Evolutionary conservation across 116 monocot genomes (phyloP).

Genomic region (Dioscorea cayenensis): DNA sequence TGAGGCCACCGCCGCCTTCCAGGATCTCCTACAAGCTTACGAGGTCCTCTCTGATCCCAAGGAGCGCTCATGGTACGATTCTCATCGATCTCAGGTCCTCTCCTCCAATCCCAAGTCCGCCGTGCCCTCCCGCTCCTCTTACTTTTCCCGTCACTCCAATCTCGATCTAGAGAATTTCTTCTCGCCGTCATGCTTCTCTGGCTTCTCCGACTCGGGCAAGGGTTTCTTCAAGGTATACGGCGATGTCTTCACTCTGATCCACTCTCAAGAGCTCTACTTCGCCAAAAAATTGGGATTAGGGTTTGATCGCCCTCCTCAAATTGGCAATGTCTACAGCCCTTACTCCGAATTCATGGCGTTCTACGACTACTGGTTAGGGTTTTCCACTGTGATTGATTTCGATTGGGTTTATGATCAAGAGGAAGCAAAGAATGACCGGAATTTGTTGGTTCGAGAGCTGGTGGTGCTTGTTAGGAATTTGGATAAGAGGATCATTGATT

Average conservation of each 20-base stretch:
- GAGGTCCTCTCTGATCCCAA: slow-evolving; percentile 84
- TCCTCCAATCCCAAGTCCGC: slow-evolving; percentile 43
- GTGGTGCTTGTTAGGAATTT: slow-evolving; percentile 83
- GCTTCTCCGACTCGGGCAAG: slow-evolving; percentile 61
- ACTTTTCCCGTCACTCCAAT: slow-evolving; percentile 27
- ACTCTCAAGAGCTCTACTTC: slow-evolving; percentile 61
- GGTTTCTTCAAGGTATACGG: slow-evolving; percentile 95
- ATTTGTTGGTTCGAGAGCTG: slow-evolving; percentile 63
- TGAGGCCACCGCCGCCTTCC: slow-evolving; percentile 79
- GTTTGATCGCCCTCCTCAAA: slow-evolving; percentile 39
- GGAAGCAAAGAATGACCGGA: slow-evolving; percentile 78
- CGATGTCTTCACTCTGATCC: slow-evolving; percentile 63
- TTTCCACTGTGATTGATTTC: slow-evolving; percentile 69
- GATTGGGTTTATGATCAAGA: slow-evolving; percentile 78
- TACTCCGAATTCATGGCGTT: slow-evolving; percentile 70
- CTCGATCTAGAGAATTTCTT: slow-evolving; percentile 70
- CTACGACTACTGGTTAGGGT: slow-evolving; percentile 75
- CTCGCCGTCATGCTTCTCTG: slow-evolving; percentile 61
- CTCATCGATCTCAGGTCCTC: slow-evolving; percentile 95
- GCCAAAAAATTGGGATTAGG: slow-evolving; percentile 33
- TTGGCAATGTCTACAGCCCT: slow-evolving; percentile 75
- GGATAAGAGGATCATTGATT: slow-evolving; percentile 80
- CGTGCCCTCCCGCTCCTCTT: slow-evolving; percentile 1
- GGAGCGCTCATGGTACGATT: slow-evolving; percentile 85
- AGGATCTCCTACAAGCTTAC: slow-evolving; percentile 84